These are phyloP conservation scores for Globisporangium megalacanthum DNA, from an alignment of 352 stramenopile genomes.

Conservation along the genomic window DNA sequence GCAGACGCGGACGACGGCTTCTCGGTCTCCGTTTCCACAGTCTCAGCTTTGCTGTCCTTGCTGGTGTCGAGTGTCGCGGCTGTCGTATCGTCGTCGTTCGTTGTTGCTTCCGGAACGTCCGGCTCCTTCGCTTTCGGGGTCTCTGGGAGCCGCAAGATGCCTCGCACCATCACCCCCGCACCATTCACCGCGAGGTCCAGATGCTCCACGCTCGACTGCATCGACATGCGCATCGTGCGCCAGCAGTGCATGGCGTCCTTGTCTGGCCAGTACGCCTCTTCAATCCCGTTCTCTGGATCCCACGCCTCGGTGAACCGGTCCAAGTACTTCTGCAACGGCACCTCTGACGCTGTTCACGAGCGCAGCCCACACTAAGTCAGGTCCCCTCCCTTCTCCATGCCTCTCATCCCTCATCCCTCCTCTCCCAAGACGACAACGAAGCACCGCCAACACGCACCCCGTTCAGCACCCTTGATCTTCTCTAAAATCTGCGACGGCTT, in stretches of 20 bases:
- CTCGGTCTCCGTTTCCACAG: not conserved
- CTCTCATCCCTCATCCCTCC: not conserved
- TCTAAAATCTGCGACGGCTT: conserved; percentile 69
- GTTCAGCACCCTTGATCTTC: conserved; percentile 64
- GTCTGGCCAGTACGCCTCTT: conserved; percentile 94
- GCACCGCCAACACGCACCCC: conserved; percentile 25
- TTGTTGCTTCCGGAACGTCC: not conserved
- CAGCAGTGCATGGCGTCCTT: conserved; percentile 90
- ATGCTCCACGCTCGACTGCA: conserved; percentile 68
- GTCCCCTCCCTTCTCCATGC: not conserved
- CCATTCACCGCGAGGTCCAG: conserved; percentile 63
- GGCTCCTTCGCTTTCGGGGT: conserved; percentile 8
- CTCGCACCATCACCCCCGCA: conserved; percentile 59
- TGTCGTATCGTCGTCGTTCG: not conserved
- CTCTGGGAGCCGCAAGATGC: conserved; percentile 44
- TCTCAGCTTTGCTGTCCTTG: not conserved
- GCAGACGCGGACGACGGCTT: not conserved
- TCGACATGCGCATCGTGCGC: conserved; percentile 75
- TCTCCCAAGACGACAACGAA: not conserved
- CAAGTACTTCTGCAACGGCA: conserved; percentile 75
- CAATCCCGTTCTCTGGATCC: conserved; percentile 94
- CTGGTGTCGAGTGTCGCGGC: not conserved
- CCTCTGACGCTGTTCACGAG: conserved; percentile 37
- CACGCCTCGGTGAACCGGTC: conserved; percentile 90
- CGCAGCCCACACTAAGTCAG: not conserved